Evolutionary conservation across 108 stramenopile genomes (phyloP).

Genomic region (Schizochytrium sp.): DNA sequence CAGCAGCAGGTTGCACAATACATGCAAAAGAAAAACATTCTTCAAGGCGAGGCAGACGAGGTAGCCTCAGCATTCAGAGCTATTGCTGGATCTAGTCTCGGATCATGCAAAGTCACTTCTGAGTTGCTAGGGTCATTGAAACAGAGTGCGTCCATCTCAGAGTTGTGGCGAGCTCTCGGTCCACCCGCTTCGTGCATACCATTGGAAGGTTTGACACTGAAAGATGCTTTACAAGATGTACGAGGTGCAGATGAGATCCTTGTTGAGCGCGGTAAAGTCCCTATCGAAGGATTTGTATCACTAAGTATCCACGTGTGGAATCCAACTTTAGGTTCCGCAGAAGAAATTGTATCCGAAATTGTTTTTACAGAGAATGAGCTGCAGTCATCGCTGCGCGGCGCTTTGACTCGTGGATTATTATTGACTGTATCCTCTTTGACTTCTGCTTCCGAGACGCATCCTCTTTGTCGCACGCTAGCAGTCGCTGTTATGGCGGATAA

Average conservation of each 20-base stretch:
- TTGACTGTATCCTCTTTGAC: too few relatives aligned
- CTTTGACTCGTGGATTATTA: neutral
- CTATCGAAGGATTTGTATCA: neutral
- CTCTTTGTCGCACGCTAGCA: neutral
- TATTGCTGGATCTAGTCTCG: neutral
- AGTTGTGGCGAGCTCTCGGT: neutral
- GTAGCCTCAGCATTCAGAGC: too few relatives aligned
- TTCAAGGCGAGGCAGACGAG: neutral
- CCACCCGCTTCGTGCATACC: neutral
- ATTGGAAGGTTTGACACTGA: neutral
- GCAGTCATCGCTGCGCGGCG: neutral
- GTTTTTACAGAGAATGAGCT: neutral
- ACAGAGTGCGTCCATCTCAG: neutral
- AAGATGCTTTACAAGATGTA: constrained; percentile 33
- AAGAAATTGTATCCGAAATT: neutral
- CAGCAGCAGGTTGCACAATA: neutral
- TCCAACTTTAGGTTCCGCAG: neutral
- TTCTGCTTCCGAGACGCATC: neutral
- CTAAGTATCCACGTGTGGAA: constrained; percentile 28
- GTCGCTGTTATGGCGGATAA: neutral
- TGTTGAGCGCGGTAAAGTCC: constrained; percentile 5
- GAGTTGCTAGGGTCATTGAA: neutral
- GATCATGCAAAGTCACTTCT: neutral
- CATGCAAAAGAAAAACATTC: neutral
- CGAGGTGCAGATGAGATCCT: constrained; percentile 24